Percentiles rank a stretch among this genome's conserved stretches.
These are phyloP conservation scores for Fusarium bactridioides DNA, from an alignment of 2,329 filamentous ascomycete species.

Conservation along the genomic window DNA sequence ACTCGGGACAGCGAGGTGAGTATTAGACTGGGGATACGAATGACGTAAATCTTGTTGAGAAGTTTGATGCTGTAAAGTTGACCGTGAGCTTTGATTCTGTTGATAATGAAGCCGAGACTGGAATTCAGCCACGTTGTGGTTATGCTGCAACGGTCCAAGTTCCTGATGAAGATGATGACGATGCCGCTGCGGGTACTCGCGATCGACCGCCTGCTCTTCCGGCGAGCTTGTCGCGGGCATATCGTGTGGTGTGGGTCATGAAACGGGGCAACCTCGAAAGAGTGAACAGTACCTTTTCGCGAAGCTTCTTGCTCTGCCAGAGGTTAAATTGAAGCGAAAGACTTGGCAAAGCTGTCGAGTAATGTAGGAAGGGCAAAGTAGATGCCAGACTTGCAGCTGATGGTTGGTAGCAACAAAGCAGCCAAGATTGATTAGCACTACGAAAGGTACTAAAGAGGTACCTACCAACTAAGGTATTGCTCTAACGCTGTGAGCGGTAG, in stretches of 20 bases:
- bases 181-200: constrained; percentile 25
- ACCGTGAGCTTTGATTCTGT: constrained; percentile 25
- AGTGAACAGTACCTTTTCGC: constrained; percentile 24
- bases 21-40: constrained; percentile 12
- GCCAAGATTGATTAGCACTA: neutral
- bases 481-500: neutral
- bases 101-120: constrained; percentile 10
- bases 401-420: neutral
- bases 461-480: neutral
- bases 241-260: constrained; percentile 40
- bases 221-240: constrained; percentile 38
- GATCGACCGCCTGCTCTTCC: constrained; percentile 34
- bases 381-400: neutral
- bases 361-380: neutral
- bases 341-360: constrained; percentile 19
- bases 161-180: constrained; percentile 29
- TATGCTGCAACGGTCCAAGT: constrained; percentile 18
- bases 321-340: constrained; percentile 22
- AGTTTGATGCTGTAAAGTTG: constrained; percentile 13
- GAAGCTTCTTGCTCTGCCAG: constrained; percentile 15
- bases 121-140: constrained; percentile 15
- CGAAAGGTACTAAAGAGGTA: neutral
- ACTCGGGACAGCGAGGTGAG: constrained; percentile 15
- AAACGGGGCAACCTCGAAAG: constrained; percentile 16
- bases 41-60: neutral